These are phyloP conservation scores for Beauveria rudraprayagi DNA, from an alignment of 2,329 filamentous ascomycete genomes.

Conservation along the genomic window DNA sequence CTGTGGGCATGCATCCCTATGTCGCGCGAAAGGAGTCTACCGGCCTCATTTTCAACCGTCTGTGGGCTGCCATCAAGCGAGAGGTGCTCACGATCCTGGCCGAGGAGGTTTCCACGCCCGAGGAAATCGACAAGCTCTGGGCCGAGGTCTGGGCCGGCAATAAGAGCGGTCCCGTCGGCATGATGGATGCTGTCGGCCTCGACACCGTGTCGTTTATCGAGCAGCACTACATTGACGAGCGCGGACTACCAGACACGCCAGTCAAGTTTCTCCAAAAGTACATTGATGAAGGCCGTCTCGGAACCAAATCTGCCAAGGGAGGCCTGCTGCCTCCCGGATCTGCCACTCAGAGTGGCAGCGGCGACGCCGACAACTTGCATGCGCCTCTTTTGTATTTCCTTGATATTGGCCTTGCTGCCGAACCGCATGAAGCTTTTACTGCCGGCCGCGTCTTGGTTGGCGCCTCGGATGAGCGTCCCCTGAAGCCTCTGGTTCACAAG, in stretches of 20 bases:
- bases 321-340: constrained; percentile 28
- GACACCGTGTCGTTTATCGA: constrained; percentile 48
- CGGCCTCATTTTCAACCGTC: constrained; percentile 46
- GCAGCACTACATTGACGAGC: constrained; percentile 42
- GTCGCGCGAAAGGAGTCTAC: constrained; percentile 40
- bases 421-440: background rate
- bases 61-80: constrained; percentile 50
- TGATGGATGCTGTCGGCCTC: constrained; percentile 43
- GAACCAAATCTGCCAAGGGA: constrained; percentile 33
- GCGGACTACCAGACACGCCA: constrained; percentile 32
- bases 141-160: constrained; percentile 23
- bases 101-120: constrained; percentile 39
- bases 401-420: constrained; percentile 20
- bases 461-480: constrained; percentile 12
- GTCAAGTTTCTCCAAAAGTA: constrained; percentile 39
- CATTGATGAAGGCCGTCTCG: constrained; percentile 38
- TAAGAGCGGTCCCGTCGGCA: constrained; percentile 13
- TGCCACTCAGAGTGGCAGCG: constrained; percentile 6
- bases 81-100: constrained; percentile 40
- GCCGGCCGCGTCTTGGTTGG: constrained; percentile 15
- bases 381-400: constrained; percentile 19
- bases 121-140: constrained; percentile 43
- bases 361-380: background rate
- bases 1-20: constrained; percentile 34
- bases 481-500: constrained; percentile 15